Evolutionary conservation across 768 basidiomycete species (phyloP).

Genomic region (Russula sp.): DNA sequence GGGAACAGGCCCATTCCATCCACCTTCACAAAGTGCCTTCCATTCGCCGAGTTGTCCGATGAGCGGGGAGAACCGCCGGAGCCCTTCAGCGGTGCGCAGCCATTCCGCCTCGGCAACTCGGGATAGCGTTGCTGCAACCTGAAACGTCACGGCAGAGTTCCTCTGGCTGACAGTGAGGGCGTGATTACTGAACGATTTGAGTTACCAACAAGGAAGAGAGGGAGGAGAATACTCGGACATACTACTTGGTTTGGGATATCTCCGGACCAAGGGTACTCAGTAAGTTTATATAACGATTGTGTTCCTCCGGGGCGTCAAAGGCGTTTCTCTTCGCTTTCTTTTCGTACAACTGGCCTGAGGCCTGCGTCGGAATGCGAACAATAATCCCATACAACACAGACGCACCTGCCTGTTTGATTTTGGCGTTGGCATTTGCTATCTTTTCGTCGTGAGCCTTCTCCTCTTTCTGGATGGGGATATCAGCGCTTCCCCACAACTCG

Average conservation of each 20-base stretch:
- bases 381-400: not conserved
- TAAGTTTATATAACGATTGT: constrained; percentile 67
- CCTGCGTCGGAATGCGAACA: not conserved
- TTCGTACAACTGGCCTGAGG: constrained; percentile 61
- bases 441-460: constrained; percentile 71
- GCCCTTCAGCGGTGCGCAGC: constrained; percentile 62
- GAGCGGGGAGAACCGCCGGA: constrained; percentile 56
- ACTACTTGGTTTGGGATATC: constrained; percentile 78
- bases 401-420: constrained; percentile 69
- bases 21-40: constrained; percentile 68
- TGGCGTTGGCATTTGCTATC: constrained; percentile 56
- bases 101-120: constrained; percentile 77
- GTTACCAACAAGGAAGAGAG: not conserved
- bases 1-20: constrained; percentile 52
- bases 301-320: constrained; percentile 62
- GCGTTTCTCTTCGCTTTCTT: constrained; percentile 73
- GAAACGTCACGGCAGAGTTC: constrained; percentile 50
- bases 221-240: constrained; percentile 27
- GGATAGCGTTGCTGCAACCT: constrained; percentile 55
- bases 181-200: constrained; percentile 50
- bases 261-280: constrained; percentile 68
- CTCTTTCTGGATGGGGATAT: constrained; percentile 51
- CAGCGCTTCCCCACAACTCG: not conserved
- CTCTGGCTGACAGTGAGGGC: constrained; percentile 51
- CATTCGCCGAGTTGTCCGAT: constrained; percentile 69